Evolutionary conservation across 1,139 yeast species (phyloP).

Genomic region (Blastobotrys niveus): DNA sequence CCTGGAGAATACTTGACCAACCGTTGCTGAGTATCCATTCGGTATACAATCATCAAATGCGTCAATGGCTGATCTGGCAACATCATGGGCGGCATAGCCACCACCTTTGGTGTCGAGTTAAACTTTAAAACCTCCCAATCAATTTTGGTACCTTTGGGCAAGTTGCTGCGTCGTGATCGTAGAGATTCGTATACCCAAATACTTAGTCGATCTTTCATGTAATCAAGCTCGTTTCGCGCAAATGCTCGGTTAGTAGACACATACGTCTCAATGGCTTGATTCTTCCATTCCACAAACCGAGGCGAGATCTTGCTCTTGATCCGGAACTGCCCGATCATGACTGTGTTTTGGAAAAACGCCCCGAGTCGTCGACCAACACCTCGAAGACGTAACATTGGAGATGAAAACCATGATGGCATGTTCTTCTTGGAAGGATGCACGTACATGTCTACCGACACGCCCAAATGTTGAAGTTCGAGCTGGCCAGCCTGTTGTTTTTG

Average conservation of each 20-base stretch:
- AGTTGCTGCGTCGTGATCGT: constrained; percentile 43
- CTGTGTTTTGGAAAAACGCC: constrained; percentile 54
- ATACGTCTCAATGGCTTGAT: constrained; percentile 60
- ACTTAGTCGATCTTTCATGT: constrained; percentile 44
- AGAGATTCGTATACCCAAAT: constrained; percentile 61
- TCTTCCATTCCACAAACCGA: constrained; percentile 64
- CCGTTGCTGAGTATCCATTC: constrained; percentile 67
- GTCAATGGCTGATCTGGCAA: constrained; percentile 54
- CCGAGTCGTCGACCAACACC: constrained; percentile 46
- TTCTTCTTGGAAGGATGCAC: constrained; percentile 46
- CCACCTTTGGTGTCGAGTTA: constrained; percentile 64
- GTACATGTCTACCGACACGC: constrained; percentile 28
- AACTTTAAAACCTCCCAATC: constrained; percentile 75
- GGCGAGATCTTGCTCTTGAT: constrained; percentile 60
- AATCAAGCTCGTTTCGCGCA: constrained; percentile 45
- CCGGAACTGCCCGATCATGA: constrained; percentile 54
- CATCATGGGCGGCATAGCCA: constrained; percentile 65
- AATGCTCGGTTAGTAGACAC: constrained; percentile 64
- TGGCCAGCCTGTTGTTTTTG: constrained; percentile 12
- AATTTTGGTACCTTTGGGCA: constrained; percentile 56
- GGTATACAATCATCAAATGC: constrained; percentile 69
- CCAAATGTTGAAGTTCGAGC: constrained; percentile 26
- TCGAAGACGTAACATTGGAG: constrained; percentile 40
- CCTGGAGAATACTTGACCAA: constrained; percentile 43
- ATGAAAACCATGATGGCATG: constrained; percentile 41